A percentile compares a stretch with the other conserved stretches of the same genome.
Evolutionary conservation across 2,329 filamentous ascomycete species (phyloP).

Genomic region (Claviceps citrina): DNA sequence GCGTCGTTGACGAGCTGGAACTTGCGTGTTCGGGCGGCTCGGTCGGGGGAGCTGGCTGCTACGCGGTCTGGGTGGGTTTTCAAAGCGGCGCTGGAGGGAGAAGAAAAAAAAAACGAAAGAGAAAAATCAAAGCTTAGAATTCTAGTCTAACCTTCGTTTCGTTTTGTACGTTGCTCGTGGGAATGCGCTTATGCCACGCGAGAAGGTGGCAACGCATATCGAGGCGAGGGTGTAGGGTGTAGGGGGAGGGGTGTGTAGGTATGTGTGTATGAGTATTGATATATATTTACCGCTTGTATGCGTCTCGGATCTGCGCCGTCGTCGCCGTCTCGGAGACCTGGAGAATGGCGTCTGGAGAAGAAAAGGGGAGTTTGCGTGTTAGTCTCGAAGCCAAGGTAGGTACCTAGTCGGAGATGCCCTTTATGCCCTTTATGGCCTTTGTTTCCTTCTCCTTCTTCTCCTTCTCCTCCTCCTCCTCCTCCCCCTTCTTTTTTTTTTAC

Average conservation of each 20-base stretch:
- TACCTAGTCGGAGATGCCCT: too few relatives aligned
- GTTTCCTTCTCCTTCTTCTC: not conserved
- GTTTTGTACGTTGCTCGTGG: too few relatives aligned
- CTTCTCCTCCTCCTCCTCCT: not conserved
- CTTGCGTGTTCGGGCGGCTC: constrained; percentile 62
- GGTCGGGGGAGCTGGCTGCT: constrained; percentile 67
- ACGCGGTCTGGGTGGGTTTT: constrained; percentile 93
- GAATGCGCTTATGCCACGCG: too few relatives aligned
- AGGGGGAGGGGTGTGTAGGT: too few relatives aligned
- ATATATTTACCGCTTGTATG: constrained; percentile 82
- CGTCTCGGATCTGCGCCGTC: constrained; percentile 73
- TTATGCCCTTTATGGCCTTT: too few relatives aligned
- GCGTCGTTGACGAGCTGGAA: constrained; percentile 90
- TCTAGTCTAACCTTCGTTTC: too few relatives aligned
- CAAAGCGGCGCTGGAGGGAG: constrained; percentile 51
- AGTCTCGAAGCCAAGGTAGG: too few relatives aligned
- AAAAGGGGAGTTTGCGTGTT: not conserved
- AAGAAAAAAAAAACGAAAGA: not conserved
- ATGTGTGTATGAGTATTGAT: too few relatives aligned
- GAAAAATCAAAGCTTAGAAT: too few relatives aligned
- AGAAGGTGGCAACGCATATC: too few relatives aligned
- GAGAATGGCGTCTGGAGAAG: constrained; percentile 51
- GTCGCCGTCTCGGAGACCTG: constrained; percentile 59
- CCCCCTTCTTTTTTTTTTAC: too few relatives aligned
- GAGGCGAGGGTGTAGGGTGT: too few relatives aligned